Percentiles rank a stretch among this genome's conserved stretches.
These are phyloP conservation scores for Sporothrix protearum DNA, from an alignment of 2,329 filamentous ascomycete species.

Conservation along the genomic window DNA sequence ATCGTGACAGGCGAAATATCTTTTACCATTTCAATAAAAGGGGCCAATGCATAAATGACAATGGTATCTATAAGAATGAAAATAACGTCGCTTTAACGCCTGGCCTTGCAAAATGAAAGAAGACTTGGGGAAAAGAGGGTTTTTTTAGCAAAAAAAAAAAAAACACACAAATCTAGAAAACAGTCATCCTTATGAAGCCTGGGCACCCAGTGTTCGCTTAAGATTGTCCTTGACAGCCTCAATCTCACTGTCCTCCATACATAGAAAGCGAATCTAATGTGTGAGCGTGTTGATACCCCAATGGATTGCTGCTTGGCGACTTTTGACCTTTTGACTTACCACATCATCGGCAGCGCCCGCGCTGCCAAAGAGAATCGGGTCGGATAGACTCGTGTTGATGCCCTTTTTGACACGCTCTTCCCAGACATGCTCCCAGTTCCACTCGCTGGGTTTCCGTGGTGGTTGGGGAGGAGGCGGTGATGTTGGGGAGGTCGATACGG, in stretches of 20 bases:
- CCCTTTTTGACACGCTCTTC: constrained; percentile 80
- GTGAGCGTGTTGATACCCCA: neutral
- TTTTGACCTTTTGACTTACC: constrained; percentile 59
- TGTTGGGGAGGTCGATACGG: neutral
- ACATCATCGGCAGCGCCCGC: constrained; percentile 63
- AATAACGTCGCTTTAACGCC: no score
- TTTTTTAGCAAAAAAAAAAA: no score
- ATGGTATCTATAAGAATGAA: no score
- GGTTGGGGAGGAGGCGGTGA: neutral
- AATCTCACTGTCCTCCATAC: constrained; percentile 58
- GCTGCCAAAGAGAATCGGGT: constrained; percentile 72
- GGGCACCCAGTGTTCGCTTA: constrained; percentile 46
- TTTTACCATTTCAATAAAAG: no score
- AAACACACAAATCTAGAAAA: neutral
- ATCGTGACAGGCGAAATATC: no score
- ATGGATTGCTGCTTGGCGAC: neutral
- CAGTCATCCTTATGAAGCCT: neutral
- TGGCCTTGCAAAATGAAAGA: no score
- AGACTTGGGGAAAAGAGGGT: no score
- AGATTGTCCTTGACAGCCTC: constrained; percentile 58
- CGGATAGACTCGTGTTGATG: constrained; percentile 71
- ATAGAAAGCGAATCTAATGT: constrained; percentile 61
- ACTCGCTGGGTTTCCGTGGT: constrained; percentile 64
- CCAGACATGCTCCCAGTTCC: constrained; percentile 99
- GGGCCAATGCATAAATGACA: no score